A percentile compares a stretch with the other conserved stretches of the same genome.
Evolutionary conservation across 306 rosid species (phyloP).

Genomic region (Corylus avellana): DNA sequence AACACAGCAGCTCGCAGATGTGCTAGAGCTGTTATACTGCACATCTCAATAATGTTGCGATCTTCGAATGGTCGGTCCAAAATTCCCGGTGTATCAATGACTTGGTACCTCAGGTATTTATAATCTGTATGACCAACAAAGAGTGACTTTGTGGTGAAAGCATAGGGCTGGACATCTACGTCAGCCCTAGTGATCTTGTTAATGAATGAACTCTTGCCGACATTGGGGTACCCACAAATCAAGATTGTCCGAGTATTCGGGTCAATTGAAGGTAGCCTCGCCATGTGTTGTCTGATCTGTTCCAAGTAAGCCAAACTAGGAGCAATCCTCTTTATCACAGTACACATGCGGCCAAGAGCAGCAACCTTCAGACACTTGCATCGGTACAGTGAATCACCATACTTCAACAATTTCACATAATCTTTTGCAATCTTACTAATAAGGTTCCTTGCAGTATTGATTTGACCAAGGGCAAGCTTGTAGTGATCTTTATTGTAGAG

Average conservation of each 20-base stretch:
- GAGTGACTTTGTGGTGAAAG: conserved; percentile 88
- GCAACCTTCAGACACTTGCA: conserved; percentile 84
- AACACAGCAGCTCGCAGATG: conserved; percentile 87
- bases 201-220: conserved; percentile 90
- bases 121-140: conserved; percentile 90
- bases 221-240: conserved; percentile 93
- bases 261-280: conserved; percentile 87
- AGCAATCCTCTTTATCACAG: conserved; percentile 79
- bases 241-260: conserved; percentile 73
- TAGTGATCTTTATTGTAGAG: conserved; percentile 91
- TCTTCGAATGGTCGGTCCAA: conserved; percentile 91
- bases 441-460: conserved; percentile 83
- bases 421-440: conserved; percentile 78
- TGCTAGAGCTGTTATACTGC: conserved; percentile 89
- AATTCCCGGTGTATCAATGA: conserved; percentile 89
- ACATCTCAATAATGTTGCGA: conserved; percentile 91
- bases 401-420: conserved; percentile 75
- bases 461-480: conserved; percentile 94
- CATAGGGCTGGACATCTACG: conserved; percentile 91
- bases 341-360: conserved; percentile 95
- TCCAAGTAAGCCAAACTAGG: conserved; percentile 92
- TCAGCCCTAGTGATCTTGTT: conserved; percentile 91
- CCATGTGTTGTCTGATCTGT: conserved; percentile 90
- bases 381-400: conserved; percentile 80
- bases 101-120: conserved; percentile 85